Conservation (phyloP, 1,284 basidiomycete species). For the Peniophora sp. region DNA sequence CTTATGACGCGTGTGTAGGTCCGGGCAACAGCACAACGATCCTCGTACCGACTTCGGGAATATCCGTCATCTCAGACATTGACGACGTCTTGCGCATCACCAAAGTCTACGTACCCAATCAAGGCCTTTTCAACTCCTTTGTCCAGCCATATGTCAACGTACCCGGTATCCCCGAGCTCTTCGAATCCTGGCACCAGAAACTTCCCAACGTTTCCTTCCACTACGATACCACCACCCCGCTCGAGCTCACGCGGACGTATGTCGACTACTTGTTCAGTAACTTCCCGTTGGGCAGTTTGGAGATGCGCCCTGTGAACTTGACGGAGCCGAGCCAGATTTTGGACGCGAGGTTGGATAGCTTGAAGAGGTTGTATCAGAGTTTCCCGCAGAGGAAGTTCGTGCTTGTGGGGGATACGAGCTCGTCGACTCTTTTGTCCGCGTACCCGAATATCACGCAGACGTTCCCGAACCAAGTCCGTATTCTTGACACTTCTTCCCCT, state of each 20-base stretch:
- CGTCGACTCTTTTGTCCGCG: constrained; percentile 21
- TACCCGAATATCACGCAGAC: constrained; percentile 21
- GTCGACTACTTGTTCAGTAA: constrained; percentile 22
- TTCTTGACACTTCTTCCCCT: too few relatives aligned
- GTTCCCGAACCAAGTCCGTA: constrained; percentile 18
- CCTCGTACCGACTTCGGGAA: constrained; percentile 19
- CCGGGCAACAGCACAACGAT: constrained; percentile 21
- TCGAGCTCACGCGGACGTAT: constrained; percentile 22
- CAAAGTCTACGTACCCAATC: constrained; percentile 22
- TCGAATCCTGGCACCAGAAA: constrained; percentile 17
- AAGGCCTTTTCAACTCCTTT: constrained; percentile 24
- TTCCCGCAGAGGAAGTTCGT: constrained; percentile 24
- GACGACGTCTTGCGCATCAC: constrained; percentile 25
- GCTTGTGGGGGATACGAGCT: constrained; percentile 22
- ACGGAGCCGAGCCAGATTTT: constrained; percentile 20
- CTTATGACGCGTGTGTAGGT: not conserved
- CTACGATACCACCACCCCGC: constrained; percentile 25
- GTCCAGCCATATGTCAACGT: constrained; percentile 22
- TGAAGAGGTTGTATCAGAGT: constrained; percentile 22
- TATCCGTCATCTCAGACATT: constrained; percentile 23
- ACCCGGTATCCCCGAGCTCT: constrained; percentile 20
- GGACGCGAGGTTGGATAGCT: constrained; percentile 19
- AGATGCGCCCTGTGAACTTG: constrained; percentile 24
- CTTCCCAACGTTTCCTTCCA: constrained; percentile 22
- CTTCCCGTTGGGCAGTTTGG: constrained; percentile 22